Evolutionary conservation across 2,329 filamentous ascomycete species (phyloP).

Genomic region (Colletotrichum destructivum): DNA sequence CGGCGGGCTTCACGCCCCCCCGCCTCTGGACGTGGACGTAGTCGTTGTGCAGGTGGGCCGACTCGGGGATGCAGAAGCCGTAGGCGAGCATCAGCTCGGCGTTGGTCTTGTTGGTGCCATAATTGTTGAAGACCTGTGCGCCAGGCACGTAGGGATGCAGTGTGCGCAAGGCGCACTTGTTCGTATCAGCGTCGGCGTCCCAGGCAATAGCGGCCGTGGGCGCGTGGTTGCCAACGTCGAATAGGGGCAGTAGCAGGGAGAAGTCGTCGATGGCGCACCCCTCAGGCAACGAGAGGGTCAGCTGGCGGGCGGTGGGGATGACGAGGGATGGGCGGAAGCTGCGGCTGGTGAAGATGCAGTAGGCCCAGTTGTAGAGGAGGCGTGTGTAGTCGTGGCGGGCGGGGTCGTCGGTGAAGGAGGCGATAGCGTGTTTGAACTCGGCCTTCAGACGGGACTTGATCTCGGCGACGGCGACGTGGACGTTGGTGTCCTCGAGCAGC

Average conservation of each 20-base stretch:
- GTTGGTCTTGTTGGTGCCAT: conserved; percentile 79
- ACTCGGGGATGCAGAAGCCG: conserved; percentile 70
- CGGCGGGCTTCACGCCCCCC: conserved; percentile 47
- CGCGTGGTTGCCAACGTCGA: conserved; percentile 81
- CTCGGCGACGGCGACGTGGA: conserved; percentile 64
- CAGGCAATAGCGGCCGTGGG: conserved; percentile 73
- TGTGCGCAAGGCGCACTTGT: conserved; percentile 62
- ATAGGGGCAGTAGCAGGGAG: conserved; percentile 78
- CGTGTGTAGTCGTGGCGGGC: conserved; percentile 57
- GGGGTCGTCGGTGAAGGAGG: conserved; percentile 41
- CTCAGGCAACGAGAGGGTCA: conserved; percentile 51
- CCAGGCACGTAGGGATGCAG: conserved; percentile 55
- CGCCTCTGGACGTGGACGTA: conserved; percentile 71
- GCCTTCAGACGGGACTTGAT: conserved; percentile 62
- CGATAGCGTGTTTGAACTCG: conserved; percentile 64
- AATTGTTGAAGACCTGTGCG: conserved; percentile 78
- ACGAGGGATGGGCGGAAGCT: conserved; percentile 76
- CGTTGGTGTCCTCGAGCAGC: conserved; percentile 69
- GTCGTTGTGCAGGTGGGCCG: conserved; percentile 68
- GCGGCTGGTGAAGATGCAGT: conserved; percentile 75
- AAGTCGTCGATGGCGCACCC: conserved; percentile 70
- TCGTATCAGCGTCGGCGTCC: conserved; percentile 60
- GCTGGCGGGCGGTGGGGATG: conserved; percentile 54
- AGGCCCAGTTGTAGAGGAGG: conserved; percentile 75
- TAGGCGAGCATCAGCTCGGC: conserved; percentile 78